phyloP scores from a whole-genome alignment of 306 rosid genomes.

The Ormosia emarginata region DNA sequence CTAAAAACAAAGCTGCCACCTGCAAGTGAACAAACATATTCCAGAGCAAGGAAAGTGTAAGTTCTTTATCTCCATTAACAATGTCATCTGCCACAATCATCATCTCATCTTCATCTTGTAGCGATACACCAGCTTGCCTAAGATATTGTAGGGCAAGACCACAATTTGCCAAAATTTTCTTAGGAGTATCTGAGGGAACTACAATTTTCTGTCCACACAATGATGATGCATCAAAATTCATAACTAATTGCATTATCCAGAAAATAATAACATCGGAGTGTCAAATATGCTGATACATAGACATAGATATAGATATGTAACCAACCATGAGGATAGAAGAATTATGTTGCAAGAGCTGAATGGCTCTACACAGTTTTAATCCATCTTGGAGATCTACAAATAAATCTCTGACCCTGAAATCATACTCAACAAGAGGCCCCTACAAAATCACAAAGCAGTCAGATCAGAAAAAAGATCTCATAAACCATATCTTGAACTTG shows the following conservation, averaged over 20 bases:
- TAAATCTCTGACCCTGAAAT: slow-evolving; percentile 70
- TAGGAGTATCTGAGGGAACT: slow-evolving; percentile 74
- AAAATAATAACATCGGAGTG: neutral
- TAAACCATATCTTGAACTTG: slow-evolving; percentile 6
- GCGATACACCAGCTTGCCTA: slow-evolving; percentile 70
- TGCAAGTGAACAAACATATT: slow-evolving; percentile 83
- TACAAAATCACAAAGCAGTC: slow-evolving; percentile 38
- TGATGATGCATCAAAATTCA: slow-evolving; percentile 29
- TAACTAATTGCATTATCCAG: neutral
- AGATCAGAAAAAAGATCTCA: neutral
- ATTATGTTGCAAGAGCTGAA: slow-evolving; percentile 77
- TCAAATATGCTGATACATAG: slow-evolving; percentile 1
- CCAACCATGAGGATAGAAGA: slow-evolving; percentile 75
- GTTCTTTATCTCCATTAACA: slow-evolving; percentile 77
- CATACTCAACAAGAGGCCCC: slow-evolving; percentile 74
- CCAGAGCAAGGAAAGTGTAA: slow-evolving; percentile 80
- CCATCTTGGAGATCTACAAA: slow-evolving; percentile 89
- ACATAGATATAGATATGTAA: neutral
- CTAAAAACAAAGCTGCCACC: slow-evolving; percentile 39
- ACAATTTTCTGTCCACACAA: slow-evolving; percentile 66
- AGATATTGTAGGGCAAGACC: slow-evolving; percentile 67
- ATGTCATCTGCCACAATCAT: slow-evolving; percentile 67
- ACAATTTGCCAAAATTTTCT: slow-evolving; percentile 77
- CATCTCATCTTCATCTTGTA: slow-evolving; percentile 71
- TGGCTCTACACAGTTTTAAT: slow-evolving; percentile 72